Evolutionary conservation across 1,139 yeast genomes (phyloP), one percentile per base, ranked within the genome.

Genomic region (Suhomyces terraborum): DNA sequence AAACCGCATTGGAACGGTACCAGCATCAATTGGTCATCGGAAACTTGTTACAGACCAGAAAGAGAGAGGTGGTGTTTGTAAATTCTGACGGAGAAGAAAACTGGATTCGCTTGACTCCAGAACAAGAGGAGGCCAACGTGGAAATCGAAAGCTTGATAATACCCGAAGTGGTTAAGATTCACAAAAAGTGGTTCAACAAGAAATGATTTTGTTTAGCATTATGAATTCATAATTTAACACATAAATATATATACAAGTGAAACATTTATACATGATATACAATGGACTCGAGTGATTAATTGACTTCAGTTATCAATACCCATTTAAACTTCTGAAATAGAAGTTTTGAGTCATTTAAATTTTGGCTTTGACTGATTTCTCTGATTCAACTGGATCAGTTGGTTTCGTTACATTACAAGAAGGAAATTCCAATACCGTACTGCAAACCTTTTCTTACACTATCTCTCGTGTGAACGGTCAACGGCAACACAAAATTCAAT

Each of bases 11-110:
- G 47, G 79, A 79, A 25, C 74, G 95, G 47, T 94, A 94, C 61
- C 85, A 82, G 49, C 98, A 94, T 63, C 97, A 89, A 59, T 69
- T 94, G 47, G 99, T 94, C 8, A 89, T 94, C 59, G 99, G 98
- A 8, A 94, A 94, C 59, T 67, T 94, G 53, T 69, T 94, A 48
- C 96, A 91, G 58, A 85, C 95, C 0, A 79, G 98, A 55, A 91
- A 89, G 63, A 71, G 70, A 40, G 94, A 89, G 58, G 97, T 93
- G 35, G 88, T 88, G 3, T 88, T 94, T 62, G 97, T 94, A 4
- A 76, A 81, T 3, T 77, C 76, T 4, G 72, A 75, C 13, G 56
- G 53, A 1, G 53, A 58, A 5, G 62, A 66, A 27, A 49, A 54
- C 6, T 83, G 93, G 87, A 66, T 82, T 43, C 69, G 63, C 43